phyloP scores from a whole-genome alignment of 1,284 basidiomycete genomes.

The Sanghuangporus baumii region DNA sequence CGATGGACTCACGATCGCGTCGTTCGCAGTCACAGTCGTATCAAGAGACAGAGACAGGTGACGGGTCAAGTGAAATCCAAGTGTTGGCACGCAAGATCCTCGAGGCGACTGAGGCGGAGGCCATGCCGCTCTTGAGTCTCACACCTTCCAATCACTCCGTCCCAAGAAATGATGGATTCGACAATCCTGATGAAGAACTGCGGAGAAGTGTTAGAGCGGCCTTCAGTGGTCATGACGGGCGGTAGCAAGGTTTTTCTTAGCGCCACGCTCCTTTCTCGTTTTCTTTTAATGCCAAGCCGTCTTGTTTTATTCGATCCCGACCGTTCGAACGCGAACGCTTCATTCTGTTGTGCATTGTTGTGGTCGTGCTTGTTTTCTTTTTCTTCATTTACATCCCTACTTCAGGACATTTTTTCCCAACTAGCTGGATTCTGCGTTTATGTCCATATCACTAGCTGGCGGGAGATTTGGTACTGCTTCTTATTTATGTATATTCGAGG shows the following conservation, averaged over 20 bases:
- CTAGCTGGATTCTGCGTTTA: background rate
- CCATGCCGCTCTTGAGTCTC: conserved; percentile 27
- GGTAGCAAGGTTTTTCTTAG: conserved; percentile 2
- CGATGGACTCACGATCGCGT: conserved; percentile 65
- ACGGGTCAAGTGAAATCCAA: conserved; percentile 86
- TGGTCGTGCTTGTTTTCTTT: conserved; percentile 4
- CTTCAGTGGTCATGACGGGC: conserved; percentile 32
- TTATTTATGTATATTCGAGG: conserved; percentile 11
- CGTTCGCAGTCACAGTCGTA: conserved; percentile 64
- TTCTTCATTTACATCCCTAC: background rate
- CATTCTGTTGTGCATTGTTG: conserved; percentile 12
- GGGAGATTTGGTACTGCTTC: conserved; percentile 1
- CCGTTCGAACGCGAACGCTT: conserved; percentile 7
- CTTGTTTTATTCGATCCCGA: background rate
- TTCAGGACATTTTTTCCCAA: conserved; percentile 11
- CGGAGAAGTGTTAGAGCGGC: conserved; percentile 76
- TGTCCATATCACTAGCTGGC: background rate
- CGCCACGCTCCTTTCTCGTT: background rate
- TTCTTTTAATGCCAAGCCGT: conserved; percentile 1
- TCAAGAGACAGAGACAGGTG: conserved; percentile 75
- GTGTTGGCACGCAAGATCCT: conserved; percentile 79
- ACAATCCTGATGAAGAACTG: conserved; percentile 64
- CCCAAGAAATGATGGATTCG: conserved; percentile 46
- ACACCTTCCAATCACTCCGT: conserved; percentile 54
- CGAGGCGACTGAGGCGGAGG: conserved; percentile 76